These are phyloP conservation scores for Tylopilus sp. DNA, from an alignment of 768 basidiomycete genomes.

Conservation along the genomic window DNA sequence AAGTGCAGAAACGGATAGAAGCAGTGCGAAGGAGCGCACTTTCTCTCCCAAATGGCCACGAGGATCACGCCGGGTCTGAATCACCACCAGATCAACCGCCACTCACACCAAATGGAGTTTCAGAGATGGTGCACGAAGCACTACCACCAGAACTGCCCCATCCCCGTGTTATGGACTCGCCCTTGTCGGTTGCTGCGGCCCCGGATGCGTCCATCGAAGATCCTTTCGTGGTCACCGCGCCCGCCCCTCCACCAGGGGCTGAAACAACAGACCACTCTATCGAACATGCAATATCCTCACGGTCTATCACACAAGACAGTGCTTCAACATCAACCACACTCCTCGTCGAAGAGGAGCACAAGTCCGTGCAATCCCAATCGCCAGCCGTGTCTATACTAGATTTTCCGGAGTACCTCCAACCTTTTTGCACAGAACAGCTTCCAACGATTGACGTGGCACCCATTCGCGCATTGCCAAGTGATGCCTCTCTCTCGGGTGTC, in stretches of 20 bases:
- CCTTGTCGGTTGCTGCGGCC: background rate
- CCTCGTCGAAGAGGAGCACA: constrained; percentile 10
- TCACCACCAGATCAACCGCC: background rate
- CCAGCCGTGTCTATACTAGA: constrained; percentile 21
- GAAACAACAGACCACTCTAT: background rate
- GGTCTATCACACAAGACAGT: constrained; percentile 2
- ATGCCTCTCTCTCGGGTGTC: background rate
- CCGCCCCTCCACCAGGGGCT: background rate
- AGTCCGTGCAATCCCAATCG: constrained; percentile 4
- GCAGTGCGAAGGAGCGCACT: constrained; percentile 10
- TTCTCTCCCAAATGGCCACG: background rate
- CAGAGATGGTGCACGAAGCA: background rate
- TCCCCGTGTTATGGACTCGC: background rate
- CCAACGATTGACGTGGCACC: background rate
- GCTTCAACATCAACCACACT: constrained; percentile 5
- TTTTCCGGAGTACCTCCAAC: constrained; percentile 2
- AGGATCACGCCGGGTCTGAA: background rate
- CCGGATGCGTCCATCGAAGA: constrained; percentile 9
- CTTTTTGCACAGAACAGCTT: background rate
- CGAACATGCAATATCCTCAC: background rate
- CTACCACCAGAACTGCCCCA: background rate
- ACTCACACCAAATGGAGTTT: background rate
- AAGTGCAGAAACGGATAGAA: constrained; percentile 48
- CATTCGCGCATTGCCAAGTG: background rate
- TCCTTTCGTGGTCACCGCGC: constrained; percentile 4